Conservation (phyloP, 192 early-diverging fungal species). For the Nowakowskiella sp. region DNA sequence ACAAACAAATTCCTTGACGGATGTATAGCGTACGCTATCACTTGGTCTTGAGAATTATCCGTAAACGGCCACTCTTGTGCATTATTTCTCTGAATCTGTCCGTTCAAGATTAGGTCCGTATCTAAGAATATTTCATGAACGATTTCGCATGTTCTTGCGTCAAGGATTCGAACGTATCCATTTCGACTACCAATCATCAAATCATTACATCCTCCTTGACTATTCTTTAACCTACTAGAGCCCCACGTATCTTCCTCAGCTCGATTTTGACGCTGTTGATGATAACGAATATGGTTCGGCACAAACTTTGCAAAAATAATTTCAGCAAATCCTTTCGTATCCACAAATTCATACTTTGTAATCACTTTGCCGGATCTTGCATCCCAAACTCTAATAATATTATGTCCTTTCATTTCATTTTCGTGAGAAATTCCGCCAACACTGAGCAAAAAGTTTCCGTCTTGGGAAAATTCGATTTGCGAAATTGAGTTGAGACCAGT, state of each 20-base stretch:
- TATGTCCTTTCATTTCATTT: too few species aligned
- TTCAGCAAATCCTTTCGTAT: too few species aligned
- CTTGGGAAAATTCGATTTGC: too few species aligned
- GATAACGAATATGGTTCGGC: too few species aligned
- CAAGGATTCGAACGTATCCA: constrained; percentile 11
- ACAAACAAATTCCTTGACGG: constrained; percentile 13
- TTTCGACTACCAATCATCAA: constrained; percentile 16
- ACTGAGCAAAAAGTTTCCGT: too few species aligned
- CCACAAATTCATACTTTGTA: too few species aligned
- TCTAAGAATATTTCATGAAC: constrained; percentile 17
- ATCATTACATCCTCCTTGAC: constrained; percentile 3
- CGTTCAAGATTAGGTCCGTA: constrained; percentile 12
- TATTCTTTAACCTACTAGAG: constrained; percentile 6
- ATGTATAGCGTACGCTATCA: constrained; percentile 16
- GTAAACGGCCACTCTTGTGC: constrained; percentile 21
- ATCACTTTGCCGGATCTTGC: too few species aligned
- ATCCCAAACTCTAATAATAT: too few species aligned
- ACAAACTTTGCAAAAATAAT: too few species aligned
- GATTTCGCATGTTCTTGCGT: constrained; percentile 4
- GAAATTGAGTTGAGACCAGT: too few species aligned
- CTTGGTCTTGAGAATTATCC: constrained; percentile 3
- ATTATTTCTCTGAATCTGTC: constrained; percentile 6
- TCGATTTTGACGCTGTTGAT: too few species aligned
- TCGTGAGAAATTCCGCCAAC: too few species aligned
- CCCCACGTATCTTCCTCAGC: constrained; percentile 2